A percentile compares a stretch with the other conserved stretches of the same genome.
Evolutionary conservation across 2,329 filamentous ascomycete species (phyloP).

Genomic region (Botrytis sinoallii): DNA sequence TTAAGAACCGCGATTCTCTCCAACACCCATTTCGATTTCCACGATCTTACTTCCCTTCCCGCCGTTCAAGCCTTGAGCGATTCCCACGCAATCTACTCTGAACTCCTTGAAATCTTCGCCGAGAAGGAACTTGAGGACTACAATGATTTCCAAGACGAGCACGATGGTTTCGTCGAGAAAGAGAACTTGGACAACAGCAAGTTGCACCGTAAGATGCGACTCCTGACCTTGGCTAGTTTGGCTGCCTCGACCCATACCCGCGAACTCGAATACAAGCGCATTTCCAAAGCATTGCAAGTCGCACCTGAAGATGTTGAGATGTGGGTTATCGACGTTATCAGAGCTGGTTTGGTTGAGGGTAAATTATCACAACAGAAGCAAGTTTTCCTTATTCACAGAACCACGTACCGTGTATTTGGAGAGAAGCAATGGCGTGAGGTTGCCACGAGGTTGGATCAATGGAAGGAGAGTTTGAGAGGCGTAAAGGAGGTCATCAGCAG

Average conservation of each 20-base stretch:
- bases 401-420: conserved; percentile 93
- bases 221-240: conserved; percentile 87
- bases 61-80: conserved; percentile 83
- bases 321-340: conserved; percentile 98
- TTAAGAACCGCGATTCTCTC: conserved; percentile 65
- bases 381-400: conserved; percentile 92
- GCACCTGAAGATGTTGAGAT: conserved; percentile 83
- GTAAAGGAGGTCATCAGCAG: conserved; percentile 75
- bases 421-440: conserved; percentile 99
- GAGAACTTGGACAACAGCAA: conserved; percentile 68
- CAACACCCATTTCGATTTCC: conserved; percentile 68
- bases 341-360: conserved; percentile 90
- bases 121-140: conserved; percentile 94
- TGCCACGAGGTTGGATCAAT: conserved; percentile 83
- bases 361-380: conserved; percentile 91
- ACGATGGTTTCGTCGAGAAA: conserved; percentile 78
- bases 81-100: conserved; percentile 79
- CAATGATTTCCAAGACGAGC: conserved; percentile 90
- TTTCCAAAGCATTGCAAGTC: conserved; percentile 81
- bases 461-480: conserved; percentile 76
- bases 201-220: conserved; percentile 91
- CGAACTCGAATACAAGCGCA: conserved; percentile 83
- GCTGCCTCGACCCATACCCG: conserved; percentile 80
- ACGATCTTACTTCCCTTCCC: conserved; percentile 66
- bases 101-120: conserved; percentile 92